phyloP scores from a whole-genome alignment of 1,139 yeast genomes.

The Komagataea norvegica region DNA sequence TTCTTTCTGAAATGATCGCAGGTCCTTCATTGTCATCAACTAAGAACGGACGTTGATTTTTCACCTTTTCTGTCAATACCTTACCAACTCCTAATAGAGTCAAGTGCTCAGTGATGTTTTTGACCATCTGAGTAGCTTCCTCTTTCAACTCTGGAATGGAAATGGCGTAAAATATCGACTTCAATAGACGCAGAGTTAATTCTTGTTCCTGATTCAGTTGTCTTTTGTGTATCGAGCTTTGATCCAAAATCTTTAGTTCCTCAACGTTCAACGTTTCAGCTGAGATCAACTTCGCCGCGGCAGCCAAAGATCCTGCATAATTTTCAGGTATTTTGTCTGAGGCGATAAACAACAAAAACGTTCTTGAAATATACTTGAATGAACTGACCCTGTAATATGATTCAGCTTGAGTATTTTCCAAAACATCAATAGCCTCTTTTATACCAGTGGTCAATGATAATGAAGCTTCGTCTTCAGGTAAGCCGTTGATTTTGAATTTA shows the following conservation, averaged over 20 bases:
- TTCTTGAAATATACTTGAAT: slow-evolving; percentile 62
- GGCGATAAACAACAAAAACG: slow-evolving; percentile 67
- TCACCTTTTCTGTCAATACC: slow-evolving; percentile 65
- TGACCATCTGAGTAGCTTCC: slow-evolving; percentile 59
- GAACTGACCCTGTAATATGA: slow-evolving; percentile 73
- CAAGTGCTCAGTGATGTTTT: slow-evolving; percentile 72
- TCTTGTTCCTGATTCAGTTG: slow-evolving; percentile 40
- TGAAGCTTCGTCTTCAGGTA: slow-evolving; percentile 50
- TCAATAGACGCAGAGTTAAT: slow-evolving; percentile 47
- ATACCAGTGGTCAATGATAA: slow-evolving; percentile 82
- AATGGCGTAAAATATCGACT: slow-evolving; percentile 68
- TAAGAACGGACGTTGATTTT: slow-evolving; percentile 65
- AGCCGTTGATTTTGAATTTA: slow-evolving; percentile 64
- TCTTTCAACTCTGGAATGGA: slow-evolving; percentile 71
- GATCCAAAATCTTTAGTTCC: slow-evolving; percentile 40
- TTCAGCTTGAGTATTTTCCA: slow-evolving; percentile 65
- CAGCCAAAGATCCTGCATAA: slow-evolving; percentile 42
- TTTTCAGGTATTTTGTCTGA: slow-evolving; percentile 58
- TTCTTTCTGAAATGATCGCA: slow-evolving; percentile 62
- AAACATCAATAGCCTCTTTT: slow-evolving; percentile 57
- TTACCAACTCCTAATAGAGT: slow-evolving; percentile 73
- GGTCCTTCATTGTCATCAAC: slow-evolving; percentile 78
- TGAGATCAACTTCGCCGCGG: slow-evolving; percentile 47
- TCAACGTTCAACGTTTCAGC: slow-evolving; percentile 39
- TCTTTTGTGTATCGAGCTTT: slow-evolving; percentile 49